phyloP scores from a whole-genome alignment of 2,329 filamentous ascomycete genomes.

The Cladobotryum mycophilum region DNA sequence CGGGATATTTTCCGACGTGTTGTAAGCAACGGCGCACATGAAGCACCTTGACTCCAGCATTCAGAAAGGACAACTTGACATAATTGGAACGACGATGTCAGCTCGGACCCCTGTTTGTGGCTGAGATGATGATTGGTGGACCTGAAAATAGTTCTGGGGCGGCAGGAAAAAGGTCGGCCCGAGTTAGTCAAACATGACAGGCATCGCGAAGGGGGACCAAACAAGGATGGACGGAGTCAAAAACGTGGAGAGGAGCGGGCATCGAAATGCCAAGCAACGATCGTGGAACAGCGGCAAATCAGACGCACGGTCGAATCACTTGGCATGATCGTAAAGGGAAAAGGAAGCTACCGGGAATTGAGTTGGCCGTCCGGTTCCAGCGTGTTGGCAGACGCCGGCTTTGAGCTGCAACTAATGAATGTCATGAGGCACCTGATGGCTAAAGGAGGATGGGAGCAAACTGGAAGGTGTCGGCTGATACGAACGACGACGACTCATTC shows the following conservation, averaged over 20 bases:
- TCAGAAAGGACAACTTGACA: conserved; percentile 10
- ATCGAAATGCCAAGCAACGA: not conserved
- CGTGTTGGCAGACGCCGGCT: no score
- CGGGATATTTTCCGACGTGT: conserved; percentile 2
- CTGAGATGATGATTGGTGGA: not conserved
- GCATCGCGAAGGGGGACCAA: not conserved
- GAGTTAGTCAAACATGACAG: not conserved
- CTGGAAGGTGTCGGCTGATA: no score
- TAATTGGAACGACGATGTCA: conserved; percentile 2
- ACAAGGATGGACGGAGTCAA: no score
- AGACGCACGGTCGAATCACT: not conserved
- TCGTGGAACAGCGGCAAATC: not conserved
- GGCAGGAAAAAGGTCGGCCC: conserved; percentile 11
- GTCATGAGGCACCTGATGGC: no score
- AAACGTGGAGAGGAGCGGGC: not conserved
- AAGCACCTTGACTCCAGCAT: conserved; percentile 1
- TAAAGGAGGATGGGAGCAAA: no score
- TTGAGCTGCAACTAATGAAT: no score
- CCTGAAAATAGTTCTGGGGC: not conserved
- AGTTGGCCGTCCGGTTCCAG: no score
- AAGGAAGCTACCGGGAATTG: not conserved
- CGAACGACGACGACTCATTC: no score
- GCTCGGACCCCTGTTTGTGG: conserved; percentile 1
- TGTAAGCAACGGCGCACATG: conserved; percentile 8
- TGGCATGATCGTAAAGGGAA: not conserved